These are phyloP conservation scores for Talaromyces rugulosus DNA, from an alignment of 2,329 filamentous ascomycete species.

Conservation along the genomic window DNA sequence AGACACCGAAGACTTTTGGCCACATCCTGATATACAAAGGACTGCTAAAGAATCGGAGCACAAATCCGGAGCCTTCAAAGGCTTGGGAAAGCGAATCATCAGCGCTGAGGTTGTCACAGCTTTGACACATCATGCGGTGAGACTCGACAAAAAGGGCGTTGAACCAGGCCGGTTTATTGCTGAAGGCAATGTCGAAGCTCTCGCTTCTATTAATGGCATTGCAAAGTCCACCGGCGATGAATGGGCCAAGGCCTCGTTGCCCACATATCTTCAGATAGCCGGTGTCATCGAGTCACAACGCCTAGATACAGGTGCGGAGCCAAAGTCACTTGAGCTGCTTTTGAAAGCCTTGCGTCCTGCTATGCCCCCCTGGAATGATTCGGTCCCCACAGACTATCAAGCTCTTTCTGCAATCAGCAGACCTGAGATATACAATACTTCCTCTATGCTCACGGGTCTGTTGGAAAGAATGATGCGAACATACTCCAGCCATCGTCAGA, in stretches of 20 bases:
- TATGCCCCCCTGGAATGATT: slow-evolving; percentile 30
- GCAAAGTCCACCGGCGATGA: slow-evolving; percentile 7
- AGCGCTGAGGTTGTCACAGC: slow-evolving; percentile 56
- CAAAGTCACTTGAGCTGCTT: slow-evolving; percentile 40
- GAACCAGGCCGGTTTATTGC: slow-evolving; percentile 37
- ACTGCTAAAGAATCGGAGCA: slow-evolving; percentile 8
- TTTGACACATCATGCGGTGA: slow-evolving; percentile 25
- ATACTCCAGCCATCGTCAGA: slow-evolving; percentile 21
- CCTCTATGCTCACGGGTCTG: slow-evolving; percentile 28
- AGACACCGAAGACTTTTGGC: slow-evolving; percentile 33
- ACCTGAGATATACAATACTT: slow-evolving; percentile 30
- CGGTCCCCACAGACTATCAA: slow-evolving; percentile 16
- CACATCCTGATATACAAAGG: slow-evolving; percentile 21
- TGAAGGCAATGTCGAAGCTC: slow-evolving; percentile 1
- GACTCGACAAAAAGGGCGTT: slow-evolving; percentile 23
- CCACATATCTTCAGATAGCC: slow-evolving; percentile 31
- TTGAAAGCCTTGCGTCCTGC: slow-evolving; percentile 29
- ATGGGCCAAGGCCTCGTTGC: slow-evolving; percentile 12
- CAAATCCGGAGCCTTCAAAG: slow-evolving; percentile 27
- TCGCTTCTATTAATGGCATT: slow-evolving; percentile 16
- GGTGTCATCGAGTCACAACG: slow-evolving; percentile 50
- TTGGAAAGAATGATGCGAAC: slow-evolving; percentile 29
- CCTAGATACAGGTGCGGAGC: slow-evolving; percentile 42
- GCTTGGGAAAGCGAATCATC: slow-evolving; percentile 47
- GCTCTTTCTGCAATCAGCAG: slow-evolving; percentile 20